Evolutionary conservation across 2,329 filamentous ascomycete genomes (phyloP).

Genomic region (Sclerotinia sclerotiorum): DNA sequence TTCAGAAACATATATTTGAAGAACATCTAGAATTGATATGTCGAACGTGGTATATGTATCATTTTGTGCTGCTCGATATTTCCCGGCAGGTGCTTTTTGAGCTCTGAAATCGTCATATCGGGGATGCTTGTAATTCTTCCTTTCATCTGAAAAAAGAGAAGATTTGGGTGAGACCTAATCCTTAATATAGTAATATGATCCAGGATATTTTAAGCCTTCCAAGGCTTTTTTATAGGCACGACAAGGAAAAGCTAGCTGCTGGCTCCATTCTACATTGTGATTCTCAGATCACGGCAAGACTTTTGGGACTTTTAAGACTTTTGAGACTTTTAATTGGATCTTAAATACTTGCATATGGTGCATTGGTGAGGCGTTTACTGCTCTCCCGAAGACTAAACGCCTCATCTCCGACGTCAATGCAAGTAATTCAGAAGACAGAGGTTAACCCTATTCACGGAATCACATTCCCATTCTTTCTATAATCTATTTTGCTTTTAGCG

Average conservation of each 20-base stretch:
- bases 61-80: background rate
- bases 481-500: background rate
- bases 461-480: background rate
- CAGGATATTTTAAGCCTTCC: background rate
- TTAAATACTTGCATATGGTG: background rate
- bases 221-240: background rate
- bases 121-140: background rate
- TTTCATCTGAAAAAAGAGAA: slow-evolving; percentile 9
- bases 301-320: background rate
- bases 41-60: background rate
- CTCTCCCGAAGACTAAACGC: background rate
- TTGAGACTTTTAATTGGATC: background rate
- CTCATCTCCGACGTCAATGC: slow-evolving; percentile 21
- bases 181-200: background rate
- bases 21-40: background rate
- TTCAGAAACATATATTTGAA: background rate
- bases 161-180: slow-evolving; percentile 4
- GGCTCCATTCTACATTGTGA: background rate
- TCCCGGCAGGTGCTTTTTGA: background rate
- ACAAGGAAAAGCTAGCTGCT: background rate
- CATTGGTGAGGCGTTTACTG: background rate
- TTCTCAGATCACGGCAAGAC: background rate
- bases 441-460: background rate
- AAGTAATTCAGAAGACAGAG: background rate
- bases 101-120: background rate